Percentiles rank a stretch among this genome's conserved stretches.
These are phyloP conservation scores for Mucor piriformis DNA, from an alignment of 371 early-diverging fungal species.

Conservation along the genomic window DNA sequence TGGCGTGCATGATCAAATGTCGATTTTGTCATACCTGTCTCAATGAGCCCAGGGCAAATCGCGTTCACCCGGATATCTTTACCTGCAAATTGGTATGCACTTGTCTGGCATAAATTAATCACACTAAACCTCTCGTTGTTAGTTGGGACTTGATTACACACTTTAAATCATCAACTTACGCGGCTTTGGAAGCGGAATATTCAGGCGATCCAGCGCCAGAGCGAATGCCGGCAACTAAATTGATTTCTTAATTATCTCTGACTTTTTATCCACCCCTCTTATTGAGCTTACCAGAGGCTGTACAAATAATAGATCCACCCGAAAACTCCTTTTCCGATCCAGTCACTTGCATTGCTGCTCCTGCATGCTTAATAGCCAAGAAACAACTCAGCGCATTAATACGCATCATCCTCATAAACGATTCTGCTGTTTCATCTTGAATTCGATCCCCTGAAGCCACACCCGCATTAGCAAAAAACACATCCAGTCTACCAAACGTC, in stretches of 20 bases:
- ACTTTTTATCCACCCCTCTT: too few species aligned
- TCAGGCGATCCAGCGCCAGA: constrained; percentile 52
- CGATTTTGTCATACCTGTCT: constrained; percentile 58
- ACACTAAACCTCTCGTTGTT: constrained; percentile 33
- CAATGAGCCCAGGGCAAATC: constrained; percentile 60
- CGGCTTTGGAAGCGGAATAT: constrained; percentile 56
- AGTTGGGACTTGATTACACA: too few species aligned
- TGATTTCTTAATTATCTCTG: background rate
- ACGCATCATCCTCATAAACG: constrained; percentile 40
- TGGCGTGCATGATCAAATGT: constrained; percentile 56
- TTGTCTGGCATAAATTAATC: constrained; percentile 54
- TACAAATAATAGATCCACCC: constrained; percentile 48
- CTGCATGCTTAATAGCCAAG: constrained; percentile 48
- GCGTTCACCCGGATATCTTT: constrained; percentile 63
- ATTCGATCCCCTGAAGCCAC: constrained; percentile 28
- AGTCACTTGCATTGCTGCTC: constrained; percentile 34
- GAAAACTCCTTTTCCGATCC: constrained; percentile 35
- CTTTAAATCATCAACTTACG: too few species aligned
- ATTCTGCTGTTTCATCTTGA: constrained; percentile 25
- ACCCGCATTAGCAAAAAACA: constrained; percentile 61
- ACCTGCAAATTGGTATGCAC: constrained; percentile 50
- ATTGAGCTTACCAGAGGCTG: constrained; percentile 41
- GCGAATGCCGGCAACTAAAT: constrained; percentile 46
- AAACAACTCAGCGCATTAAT: constrained; percentile 45
- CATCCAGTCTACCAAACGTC: constrained; percentile 54